Evolutionary conservation across 1,139 yeast species (phyloP).

Genomic region (Kodamaea arcana): DNA sequence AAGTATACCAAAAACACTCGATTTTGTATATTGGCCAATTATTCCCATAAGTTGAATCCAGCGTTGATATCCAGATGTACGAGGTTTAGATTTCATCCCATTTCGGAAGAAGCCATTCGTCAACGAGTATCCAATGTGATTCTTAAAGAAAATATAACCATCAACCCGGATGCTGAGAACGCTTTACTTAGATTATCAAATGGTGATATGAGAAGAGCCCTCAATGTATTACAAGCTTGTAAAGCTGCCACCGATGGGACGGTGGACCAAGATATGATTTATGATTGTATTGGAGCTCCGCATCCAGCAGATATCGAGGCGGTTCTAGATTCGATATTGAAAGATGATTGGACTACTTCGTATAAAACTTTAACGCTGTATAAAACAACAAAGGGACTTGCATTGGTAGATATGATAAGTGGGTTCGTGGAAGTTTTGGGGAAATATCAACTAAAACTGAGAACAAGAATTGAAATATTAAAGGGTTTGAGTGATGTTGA

Average conservation of each 20-base stretch:
- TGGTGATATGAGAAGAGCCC: slow-evolving; percentile 96
- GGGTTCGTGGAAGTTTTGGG: slow-evolving; percentile 72
- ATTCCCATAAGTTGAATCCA: slow-evolving; percentile 92
- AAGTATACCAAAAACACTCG: slow-evolving; percentile 92
- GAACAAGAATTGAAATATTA: slow-evolving; percentile 59
- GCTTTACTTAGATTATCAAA: slow-evolving; percentile 68
- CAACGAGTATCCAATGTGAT: slow-evolving; percentile 67
- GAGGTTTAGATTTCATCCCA: slow-evolving; percentile 86
- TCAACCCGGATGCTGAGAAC: slow-evolving; percentile 55
- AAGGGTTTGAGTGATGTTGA: slow-evolving; percentile 81
- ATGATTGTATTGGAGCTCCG: slow-evolving; percentile 95
- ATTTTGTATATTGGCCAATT: slow-evolving; percentile 93
- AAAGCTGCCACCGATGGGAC: slow-evolving; percentile 61
- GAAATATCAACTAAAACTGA: slow-evolving; percentile 57
- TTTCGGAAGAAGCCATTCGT: slow-evolving; percentile 61
- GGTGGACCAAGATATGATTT: slow-evolving; percentile 59
- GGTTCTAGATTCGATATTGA: slow-evolving; percentile 70
- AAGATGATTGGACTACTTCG: slow-evolving; percentile 86
- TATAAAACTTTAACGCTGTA: slow-evolving; percentile 58
- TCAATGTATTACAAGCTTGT: slow-evolving; percentile 93
- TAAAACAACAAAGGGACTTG: slow-evolving; percentile 75
- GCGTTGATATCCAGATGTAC: slow-evolving; percentile 94
- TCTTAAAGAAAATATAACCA: slow-evolving; percentile 57
- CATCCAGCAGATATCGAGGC: slow-evolving; percentile 80
- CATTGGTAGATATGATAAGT: slow-evolving; percentile 76